Evolutionary conservation across 75 land plant species (phyloP), one percentile per base, ranked within the genome.

Genomic region (Sequoiadendron giganteum): DNA sequence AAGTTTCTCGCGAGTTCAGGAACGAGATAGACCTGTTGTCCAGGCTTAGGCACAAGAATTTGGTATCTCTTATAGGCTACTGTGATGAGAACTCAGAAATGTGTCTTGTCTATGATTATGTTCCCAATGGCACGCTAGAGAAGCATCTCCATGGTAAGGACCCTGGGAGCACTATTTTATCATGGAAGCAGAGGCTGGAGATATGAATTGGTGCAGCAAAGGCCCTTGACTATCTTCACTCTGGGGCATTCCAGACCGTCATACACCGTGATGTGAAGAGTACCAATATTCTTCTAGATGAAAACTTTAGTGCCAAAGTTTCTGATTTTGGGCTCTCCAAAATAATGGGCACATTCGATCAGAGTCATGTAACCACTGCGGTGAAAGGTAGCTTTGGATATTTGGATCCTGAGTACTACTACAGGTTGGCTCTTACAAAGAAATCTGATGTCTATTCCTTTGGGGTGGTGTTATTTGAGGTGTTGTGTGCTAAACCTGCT

Each of bases 391-490:
- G 89, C 75, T 89, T 90, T 80, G 73, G 88, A 85, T 19, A 87
- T 47, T 25, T 91, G 76, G 91, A 91, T 73, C 91, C 91, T 10
- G 91, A 91, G 65, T 91, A 91, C 55, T 91, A 86, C 85, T 68
- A 68, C 32, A 87, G 82, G 75, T 83, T 18, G 45, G 43, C 4
- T 42, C 43, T 42, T 42, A 42, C 43, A 42, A 42, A 42, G 43
- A 42, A 42, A 42, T 42, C 43, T 1, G 43, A 42, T 42, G 43
- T 42, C 43, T 42, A 42, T 42, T 42, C 43, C 1, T 88, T 88
- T 42, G 43, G 43, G 43, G 43, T 42, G 43, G 43, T 42, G 43
- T 42, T 42, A 1, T 42, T 42, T 42, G 43, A 42, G 4, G 43
- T 42, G 43, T 42, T 42, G 43, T 42, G 43, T 42, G 43, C 4